Conservation (phyloP, 768 basidiomycete genomes). For the Collybia sp. region DNA sequence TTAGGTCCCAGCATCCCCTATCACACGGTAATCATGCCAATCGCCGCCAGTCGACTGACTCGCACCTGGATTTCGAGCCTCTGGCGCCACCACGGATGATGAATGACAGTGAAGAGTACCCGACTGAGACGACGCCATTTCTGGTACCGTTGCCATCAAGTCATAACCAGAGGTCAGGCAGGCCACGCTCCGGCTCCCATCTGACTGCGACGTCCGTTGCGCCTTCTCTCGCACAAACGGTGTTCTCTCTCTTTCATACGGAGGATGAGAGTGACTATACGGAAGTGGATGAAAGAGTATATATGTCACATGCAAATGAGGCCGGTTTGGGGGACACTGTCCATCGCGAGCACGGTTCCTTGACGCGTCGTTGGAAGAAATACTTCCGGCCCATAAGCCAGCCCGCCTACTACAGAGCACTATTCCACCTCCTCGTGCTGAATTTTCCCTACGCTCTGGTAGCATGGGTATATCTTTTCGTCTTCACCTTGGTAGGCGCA, state of each 20-base stretch:
- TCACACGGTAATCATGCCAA: slow-evolving; percentile 20
- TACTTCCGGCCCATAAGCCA: slow-evolving; percentile 64
- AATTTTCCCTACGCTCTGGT: slow-evolving; percentile 77
- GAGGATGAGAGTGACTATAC: slow-evolving; percentile 32
- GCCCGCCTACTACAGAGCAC: slow-evolving; percentile 55
- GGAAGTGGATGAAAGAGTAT: slow-evolving; percentile 22
- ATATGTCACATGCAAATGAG: too few relatives aligned
- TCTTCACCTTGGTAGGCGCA: slow-evolving; percentile 65
- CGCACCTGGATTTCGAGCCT: slow-evolving; percentile 28
- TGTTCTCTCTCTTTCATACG: slow-evolving; percentile 62
- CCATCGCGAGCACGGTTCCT: background rate
- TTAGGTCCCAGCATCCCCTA: slow-evolving; percentile 18
- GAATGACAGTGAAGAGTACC: slow-evolving; percentile 24
- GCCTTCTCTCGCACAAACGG: slow-evolving; percentile 64
- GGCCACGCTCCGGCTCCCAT: slow-evolving; percentile 46
- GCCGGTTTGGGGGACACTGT: slow-evolving; percentile 8
- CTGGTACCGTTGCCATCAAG: slow-evolving; percentile 23
- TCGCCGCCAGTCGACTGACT: slow-evolving; percentile 26
- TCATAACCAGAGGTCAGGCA: slow-evolving; percentile 17
- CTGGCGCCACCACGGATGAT: slow-evolving; percentile 19
- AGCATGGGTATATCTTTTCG: slow-evolving; percentile 79
- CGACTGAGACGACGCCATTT: slow-evolving; percentile 47
- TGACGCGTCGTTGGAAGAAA: slow-evolving; percentile 33
- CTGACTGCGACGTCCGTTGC: slow-evolving; percentile 50
- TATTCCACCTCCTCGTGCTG: slow-evolving; percentile 65